These are phyloP conservation scores for Mortierella claussenii DNA, from an alignment of 192 early-diverging fungal genomes.

Conservation along the genomic window DNA sequence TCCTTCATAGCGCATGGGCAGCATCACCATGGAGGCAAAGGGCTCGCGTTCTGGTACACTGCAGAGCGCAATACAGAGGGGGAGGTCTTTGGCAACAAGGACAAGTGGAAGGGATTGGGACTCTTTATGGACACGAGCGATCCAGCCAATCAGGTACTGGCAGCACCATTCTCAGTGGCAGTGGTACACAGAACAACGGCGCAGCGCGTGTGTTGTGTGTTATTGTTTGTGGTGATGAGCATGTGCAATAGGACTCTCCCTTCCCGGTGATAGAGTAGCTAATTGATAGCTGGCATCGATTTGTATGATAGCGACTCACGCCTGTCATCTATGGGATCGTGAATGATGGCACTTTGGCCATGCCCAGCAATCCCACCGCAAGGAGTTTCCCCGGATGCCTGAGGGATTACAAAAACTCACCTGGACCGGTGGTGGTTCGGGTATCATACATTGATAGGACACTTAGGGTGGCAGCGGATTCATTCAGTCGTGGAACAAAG, in stretches of 20 bases:
- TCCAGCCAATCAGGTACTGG: constrained; percentile 49
- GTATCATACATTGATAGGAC: constrained; percentile 71
- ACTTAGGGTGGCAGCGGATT: constrained; percentile 65
- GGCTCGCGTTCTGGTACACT: constrained; percentile 87
- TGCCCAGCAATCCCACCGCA: constrained; percentile 26
- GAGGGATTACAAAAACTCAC: constrained; percentile 74
- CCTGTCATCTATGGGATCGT: constrained; percentile 65
- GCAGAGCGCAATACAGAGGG: constrained; percentile 33
- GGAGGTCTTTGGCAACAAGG: constrained; percentile 71
- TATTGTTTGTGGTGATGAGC: too few relatives aligned
- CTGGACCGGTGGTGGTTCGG: constrained; percentile 60
- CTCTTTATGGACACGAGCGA: constrained; percentile 74
- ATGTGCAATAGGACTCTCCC: too few relatives aligned
- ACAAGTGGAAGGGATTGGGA: constrained; percentile 74
- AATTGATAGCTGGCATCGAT: too few relatives aligned
- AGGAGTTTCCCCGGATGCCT: constrained; percentile 62
- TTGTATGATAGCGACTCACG: constrained; percentile 52
- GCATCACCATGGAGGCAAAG: constrained; percentile 71
- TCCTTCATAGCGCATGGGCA: constrained; percentile 69
- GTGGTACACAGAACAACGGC: too few relatives aligned
- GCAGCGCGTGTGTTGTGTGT: too few relatives aligned
- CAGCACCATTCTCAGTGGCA: too few relatives aligned
- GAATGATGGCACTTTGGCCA: constrained; percentile 71
- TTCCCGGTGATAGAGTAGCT: too few relatives aligned
- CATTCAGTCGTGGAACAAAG: constrained; percentile 59